Base-by-base conservation (phyloP, 805 yeast species). In the Spathaspora sp. region DNA sequence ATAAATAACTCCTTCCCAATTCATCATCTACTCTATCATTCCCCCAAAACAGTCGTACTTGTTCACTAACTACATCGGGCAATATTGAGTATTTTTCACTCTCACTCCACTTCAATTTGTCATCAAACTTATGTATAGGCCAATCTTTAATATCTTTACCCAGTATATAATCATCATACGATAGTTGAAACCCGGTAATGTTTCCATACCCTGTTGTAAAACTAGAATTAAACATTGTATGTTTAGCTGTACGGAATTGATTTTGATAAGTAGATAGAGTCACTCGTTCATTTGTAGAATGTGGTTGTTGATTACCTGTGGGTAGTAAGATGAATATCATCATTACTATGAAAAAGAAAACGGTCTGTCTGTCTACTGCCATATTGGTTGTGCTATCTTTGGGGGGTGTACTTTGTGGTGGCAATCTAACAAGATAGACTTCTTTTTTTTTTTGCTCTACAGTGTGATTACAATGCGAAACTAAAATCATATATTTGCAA, bases 151-250 rank as follows among this genome's bases (percentile, higher is more conserved):
- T 70, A 26, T 73, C 72, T 47, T 75, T 67, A 11, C 79, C 78
- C 5, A 70, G 63, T 1, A 77, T 18, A 14, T 73, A 76, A 65
- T 86, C 96, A 9, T 75, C 70, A 58, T 87, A 89, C 29, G 89
- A 81, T 32, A 85, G 66, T 58, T 75, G 77, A 52, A 85, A 80
- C 3, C 97, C 97, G 0, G 94, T 86, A 14, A 89, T 64, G 58
- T 87, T 86, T 1, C 87, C 87, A 62, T 83, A 85, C 5, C 88
- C 89, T 3, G 67, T 53, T 17, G 62, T 50, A 63, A 77, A 85
- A 0, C 78, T 73, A 43, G 79, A 63, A 39, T 73, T 68, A 12
- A 55, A 57, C 32, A 85, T 55, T 43, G 57, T 54, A 5, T 48
- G 40, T n/a, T 50, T 59, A 44, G 57, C 48, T n/a, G 50, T 35